Conservation (phyloP, 2,329 filamentous ascomycete genomes). For the Malbranchea zuffiana region DNA sequence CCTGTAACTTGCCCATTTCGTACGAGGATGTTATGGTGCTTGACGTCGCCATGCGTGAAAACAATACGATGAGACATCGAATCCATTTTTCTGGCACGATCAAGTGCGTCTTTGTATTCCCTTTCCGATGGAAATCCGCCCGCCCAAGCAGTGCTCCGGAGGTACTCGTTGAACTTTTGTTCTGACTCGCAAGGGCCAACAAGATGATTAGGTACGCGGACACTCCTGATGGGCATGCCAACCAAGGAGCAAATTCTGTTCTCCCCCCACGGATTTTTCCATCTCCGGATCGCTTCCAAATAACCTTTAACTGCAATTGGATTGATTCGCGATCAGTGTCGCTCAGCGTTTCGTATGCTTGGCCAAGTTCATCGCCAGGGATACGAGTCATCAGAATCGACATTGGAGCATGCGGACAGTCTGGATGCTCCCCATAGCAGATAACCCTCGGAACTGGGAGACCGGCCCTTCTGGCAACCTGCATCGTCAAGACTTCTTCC, state of each 20-base stretch:
- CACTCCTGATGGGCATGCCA: conserved; percentile 23
- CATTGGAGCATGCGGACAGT: conserved; percentile 22
- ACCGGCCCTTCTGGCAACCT: conserved; percentile 23
- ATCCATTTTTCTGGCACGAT: conserved; percentile 16
- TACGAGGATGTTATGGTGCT: conserved; percentile 25
- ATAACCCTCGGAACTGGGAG: conserved; percentile 24
- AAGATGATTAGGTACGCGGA: conserved; percentile 25
- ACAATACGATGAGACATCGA: conserved; percentile 14
- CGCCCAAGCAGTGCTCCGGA: conserved; percentile 20
- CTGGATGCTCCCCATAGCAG: conserved; percentile 22
- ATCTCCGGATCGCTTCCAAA: conserved; percentile 27
- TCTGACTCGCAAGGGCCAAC: conserved; percentile 25
- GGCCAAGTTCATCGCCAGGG: conserved; percentile 25
- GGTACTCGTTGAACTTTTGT: conserved; percentile 23
- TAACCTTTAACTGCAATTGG: conserved; percentile 23
- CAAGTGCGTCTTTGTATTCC: conserved; percentile 21
- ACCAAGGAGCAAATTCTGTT: conserved; percentile 24
- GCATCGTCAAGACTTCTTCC: conserved; percentile 25
- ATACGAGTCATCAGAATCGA: conserved; percentile 33
- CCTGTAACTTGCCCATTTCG: conserved; percentile 17
- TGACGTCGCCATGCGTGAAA: conserved; percentile 25
- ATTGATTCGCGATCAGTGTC: conserved; percentile 20
- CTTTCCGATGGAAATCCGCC: conserved; percentile 21
- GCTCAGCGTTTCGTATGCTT: conserved; percentile 22
- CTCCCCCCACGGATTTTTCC: conserved; percentile 20